These are phyloP conservation scores for Neolentinus lepideus DNA, from an alignment of 1,284 basidiomycete genomes.

Conservation along the genomic window DNA sequence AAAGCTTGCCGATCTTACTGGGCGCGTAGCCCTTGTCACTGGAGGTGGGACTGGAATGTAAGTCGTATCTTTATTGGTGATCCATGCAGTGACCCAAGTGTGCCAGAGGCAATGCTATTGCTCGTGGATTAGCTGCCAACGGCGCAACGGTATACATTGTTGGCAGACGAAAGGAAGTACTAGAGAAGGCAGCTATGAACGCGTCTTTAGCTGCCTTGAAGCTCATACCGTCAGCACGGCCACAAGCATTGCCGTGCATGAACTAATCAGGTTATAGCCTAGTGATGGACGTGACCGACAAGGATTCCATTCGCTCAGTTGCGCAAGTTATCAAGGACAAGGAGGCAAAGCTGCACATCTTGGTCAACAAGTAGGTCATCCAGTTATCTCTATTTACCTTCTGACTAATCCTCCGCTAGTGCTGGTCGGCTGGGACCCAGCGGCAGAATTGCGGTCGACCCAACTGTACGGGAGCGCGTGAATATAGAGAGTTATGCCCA, in stretches of 20 bases:
- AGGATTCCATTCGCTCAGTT: conserved; percentile 15
- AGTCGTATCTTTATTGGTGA: background rate
- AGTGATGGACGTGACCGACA: conserved; percentile 1
- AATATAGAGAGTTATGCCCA: conserved; percentile 8
- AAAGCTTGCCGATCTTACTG: conserved; percentile 7
- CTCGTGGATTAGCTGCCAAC: conserved; percentile 31
- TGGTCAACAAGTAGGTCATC: conserved; percentile 23
- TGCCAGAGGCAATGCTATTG: conserved; percentile 29
- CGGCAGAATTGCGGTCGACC: conserved; percentile 9
- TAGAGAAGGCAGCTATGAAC: conserved; percentile 15
- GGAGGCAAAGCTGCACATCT: conserved; percentile 24
- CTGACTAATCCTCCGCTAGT: too few relatives aligned
- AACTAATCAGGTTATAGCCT: background rate
- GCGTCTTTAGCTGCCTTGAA: background rate
- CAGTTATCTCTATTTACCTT: too few relatives aligned
- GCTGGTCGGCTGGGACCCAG: conserved; percentile 16
- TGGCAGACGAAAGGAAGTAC: conserved; percentile 20
- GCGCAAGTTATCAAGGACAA: conserved; percentile 15
- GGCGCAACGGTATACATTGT: conserved; percentile 39
- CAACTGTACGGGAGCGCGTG: conserved; percentile 9
- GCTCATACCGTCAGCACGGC: background rate
- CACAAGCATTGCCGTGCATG: background rate
- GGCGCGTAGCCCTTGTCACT: conserved; percentile 21
- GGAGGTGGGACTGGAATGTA: conserved; percentile 29
- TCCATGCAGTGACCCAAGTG: background rate